Conservation (phyloP, 2,329 filamentous ascomycete genomes). For the Colletotrichum musicola region DNA sequence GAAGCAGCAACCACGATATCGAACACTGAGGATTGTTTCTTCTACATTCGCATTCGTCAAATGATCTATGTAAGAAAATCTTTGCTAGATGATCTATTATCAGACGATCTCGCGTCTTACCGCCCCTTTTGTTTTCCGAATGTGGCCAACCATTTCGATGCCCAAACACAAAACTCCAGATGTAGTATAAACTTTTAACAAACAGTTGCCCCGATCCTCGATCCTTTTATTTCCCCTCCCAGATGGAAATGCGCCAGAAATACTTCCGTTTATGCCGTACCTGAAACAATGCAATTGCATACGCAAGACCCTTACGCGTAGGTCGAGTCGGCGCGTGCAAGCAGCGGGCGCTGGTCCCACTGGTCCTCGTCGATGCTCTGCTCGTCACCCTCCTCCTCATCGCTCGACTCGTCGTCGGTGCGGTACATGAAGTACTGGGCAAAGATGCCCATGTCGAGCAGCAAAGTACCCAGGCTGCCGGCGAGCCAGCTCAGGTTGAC, state of each 20-base stretch:
- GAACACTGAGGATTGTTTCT: conserved; percentile 1
- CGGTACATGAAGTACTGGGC: conserved; percentile 91
- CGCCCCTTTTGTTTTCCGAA: conserved; percentile 17
- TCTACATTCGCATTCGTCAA: not conserved
- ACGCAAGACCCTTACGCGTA: conserved; percentile 11
- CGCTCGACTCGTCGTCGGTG: conserved; percentile 54
- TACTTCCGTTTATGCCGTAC: conserved; percentile 5
- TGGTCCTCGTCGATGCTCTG: conserved; percentile 47
- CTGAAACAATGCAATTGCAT: not conserved
- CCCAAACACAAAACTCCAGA: conserved; percentile 3
- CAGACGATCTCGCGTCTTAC: conserved; percentile 16
- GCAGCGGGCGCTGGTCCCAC: conserved; percentile 53
- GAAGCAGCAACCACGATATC: not conserved
- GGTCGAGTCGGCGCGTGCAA: conserved; percentile 40
- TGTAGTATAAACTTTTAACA: conserved; percentile 21
- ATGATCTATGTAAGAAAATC: conserved; percentile 4
- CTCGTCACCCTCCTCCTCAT: conserved; percentile 44
- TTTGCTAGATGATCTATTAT: conserved; percentile 14
- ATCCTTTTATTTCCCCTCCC: not conserved
- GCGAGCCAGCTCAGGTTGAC: conserved; percentile 93
- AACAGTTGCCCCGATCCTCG: not conserved
- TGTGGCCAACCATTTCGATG: not conserved
- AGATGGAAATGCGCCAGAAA: conserved; percentile 14
- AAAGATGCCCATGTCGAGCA: conserved; percentile 89
- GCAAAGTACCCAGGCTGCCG: conserved; percentile 87